Conservation (phyloP, 345 rosid species). For the Mallotus nudiflorus region DNA sequence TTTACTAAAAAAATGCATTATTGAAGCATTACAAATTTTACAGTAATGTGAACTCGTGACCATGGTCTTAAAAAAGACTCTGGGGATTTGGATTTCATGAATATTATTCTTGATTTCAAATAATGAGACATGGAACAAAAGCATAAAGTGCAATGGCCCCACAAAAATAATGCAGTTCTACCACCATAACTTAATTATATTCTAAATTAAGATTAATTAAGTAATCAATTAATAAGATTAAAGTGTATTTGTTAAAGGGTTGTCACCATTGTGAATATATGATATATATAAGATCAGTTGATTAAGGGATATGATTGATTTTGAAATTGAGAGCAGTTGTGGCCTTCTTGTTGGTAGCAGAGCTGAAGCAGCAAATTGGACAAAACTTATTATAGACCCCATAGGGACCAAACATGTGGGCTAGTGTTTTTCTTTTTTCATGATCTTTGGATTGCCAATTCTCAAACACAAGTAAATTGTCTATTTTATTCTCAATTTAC, state of each 20-base stretch:
- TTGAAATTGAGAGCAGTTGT: not conserved
- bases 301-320: not conserved
- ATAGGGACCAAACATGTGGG: not conserved
- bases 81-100: not conserved
- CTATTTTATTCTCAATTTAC: too few relatives aligned
- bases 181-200: not conserved
- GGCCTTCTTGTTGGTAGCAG: not conserved
- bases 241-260: not conserved
- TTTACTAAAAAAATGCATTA: too few relatives aligned
- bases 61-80: not conserved
- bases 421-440: not conserved
- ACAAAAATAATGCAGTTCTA: not conserved
- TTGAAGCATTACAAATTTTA: not conserved
- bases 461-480: too few relatives aligned
- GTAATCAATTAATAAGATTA: not conserved
- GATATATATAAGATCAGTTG: slow-evolving; percentile 10
- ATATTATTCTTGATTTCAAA: not conserved
- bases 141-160: not conserved
- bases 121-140: not conserved
- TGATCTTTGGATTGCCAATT: too few relatives aligned
- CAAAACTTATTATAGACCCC: not conserved
- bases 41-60: slow-evolving; percentile 10
- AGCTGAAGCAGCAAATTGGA: not conserved
- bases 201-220: too few relatives aligned
- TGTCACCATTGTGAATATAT: not conserved